Evolutionary conservation across 441 rosid genomes (phyloP).

Genomic region (Biscutella auriculata): DNA sequence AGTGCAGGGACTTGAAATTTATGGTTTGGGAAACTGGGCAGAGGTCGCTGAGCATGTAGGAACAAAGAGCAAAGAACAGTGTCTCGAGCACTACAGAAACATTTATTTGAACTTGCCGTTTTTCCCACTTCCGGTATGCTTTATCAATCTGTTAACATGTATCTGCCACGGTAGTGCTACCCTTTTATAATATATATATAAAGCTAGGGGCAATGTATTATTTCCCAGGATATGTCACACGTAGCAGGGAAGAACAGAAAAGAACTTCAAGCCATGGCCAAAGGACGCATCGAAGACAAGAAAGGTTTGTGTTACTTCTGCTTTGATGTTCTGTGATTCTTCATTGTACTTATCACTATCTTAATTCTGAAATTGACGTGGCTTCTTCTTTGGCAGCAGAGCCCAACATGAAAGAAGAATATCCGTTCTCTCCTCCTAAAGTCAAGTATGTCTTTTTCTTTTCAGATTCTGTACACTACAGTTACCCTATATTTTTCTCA

Average conservation of each 20-base stretch:
- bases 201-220: not conserved
- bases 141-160: slow-evolving; percentile 1
- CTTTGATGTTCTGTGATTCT: not conserved
- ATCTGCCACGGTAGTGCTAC: not conserved
- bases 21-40: slow-evolving; percentile 93
- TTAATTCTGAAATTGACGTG: slow-evolving; percentile 4
- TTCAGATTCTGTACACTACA: slow-evolving; percentile 10
- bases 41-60: slow-evolving; percentile 97
- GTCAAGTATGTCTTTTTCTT: slow-evolving; percentile 53
- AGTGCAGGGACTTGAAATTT: slow-evolving; percentile 87
- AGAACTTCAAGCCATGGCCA: slow-evolving; percentile 97
- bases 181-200: not conserved
- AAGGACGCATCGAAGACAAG: slow-evolving; percentile 72
- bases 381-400: slow-evolving; percentile 46
- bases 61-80: slow-evolving; percentile 78
- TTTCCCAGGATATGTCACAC: slow-evolving; percentile 71
- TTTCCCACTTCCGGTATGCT: slow-evolving; percentile 86
- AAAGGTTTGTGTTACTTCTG: slow-evolving; percentile 42
- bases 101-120: slow-evolving; percentile 67
- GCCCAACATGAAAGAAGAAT: slow-evolving; percentile 62
- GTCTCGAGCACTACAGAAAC: slow-evolving; percentile 68
- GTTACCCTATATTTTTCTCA: slow-evolving; percentile 16
- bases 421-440: slow-evolving; percentile 71
- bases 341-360: not conserved
- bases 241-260: slow-evolving; percentile 85